These are phyloP conservation scores for Penicillium sp. DNA, from an alignment of 2,329 filamentous ascomycete species.

Conservation along the genomic window DNA sequence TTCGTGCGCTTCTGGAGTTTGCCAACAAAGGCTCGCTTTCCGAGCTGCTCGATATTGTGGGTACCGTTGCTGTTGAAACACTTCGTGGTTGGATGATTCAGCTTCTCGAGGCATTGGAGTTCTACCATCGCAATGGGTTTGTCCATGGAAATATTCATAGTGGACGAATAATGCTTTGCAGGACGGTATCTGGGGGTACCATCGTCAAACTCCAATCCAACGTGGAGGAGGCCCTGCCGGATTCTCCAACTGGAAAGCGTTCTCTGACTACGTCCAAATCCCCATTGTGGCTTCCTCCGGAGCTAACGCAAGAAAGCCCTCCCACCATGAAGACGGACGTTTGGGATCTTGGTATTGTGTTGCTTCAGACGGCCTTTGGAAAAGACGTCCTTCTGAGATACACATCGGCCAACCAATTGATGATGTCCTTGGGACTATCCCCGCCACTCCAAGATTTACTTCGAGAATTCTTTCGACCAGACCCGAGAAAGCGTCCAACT, in stretches of 20 bases:
- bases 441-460: conserved; percentile 76
- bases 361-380: conserved; percentile 92
- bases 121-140: conserved; percentile 79
- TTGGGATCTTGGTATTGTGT: conserved; percentile 90
- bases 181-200: conserved; percentile 66
- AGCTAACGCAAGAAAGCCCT: conserved; percentile 62
- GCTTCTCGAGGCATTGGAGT: conserved; percentile 82
- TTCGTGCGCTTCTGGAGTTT: conserved; percentile 72
- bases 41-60: conserved; percentile 77
- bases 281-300: conserved; percentile 79
- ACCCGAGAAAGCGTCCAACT: conserved; percentile 78
- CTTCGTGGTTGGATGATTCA: conserved; percentile 89
- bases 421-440: conserved; percentile 70
- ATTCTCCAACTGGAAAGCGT: conserved; percentile 44
- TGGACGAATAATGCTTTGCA: conserved; percentile 74
- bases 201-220: conserved; percentile 55
- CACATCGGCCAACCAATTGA: conserved; percentile 71
- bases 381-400: conserved; percentile 73
- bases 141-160: conserved; percentile 80
- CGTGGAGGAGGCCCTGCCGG: conserved; percentile 52
- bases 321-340: conserved; percentile 77
- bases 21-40: conserved; percentile 79
- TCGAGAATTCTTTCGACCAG: conserved; percentile 77
- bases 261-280: conserved; percentile 63
- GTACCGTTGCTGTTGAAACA: conserved; percentile 68